phyloP scores from a whole-genome alignment of 73 alveolate genomes.

The Tetrahymena elliotti region DNA sequence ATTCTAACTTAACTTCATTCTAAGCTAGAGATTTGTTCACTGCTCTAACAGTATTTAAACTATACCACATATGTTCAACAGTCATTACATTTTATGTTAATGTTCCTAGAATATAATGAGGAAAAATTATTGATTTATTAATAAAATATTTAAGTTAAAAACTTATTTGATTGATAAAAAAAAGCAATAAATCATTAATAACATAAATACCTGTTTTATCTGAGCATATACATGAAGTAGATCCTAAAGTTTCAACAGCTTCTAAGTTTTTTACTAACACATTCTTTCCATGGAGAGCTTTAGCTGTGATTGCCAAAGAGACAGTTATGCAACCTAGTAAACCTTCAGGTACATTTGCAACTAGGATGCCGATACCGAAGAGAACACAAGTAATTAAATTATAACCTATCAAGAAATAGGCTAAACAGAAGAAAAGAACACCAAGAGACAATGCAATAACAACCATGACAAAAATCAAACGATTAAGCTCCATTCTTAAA shows the following conservation, averaged over 20 bases:
- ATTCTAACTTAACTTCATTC: conserved; percentile 33
- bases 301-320: conserved; percentile 89
- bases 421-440: conserved; percentile 70
- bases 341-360: conserved; percentile 98
- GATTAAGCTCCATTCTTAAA: conserved; percentile 73
- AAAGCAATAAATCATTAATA: too few relatives aligned
- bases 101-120: too few relatives aligned
- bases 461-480: conserved; percentile 85
- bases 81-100: conserved; percentile 76
- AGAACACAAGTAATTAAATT: conserved; percentile 69
- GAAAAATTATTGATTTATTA: too few relatives aligned
- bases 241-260: conserved; percentile 93
- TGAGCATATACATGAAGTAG: conserved; percentile 92
- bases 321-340: conserved; percentile 87
- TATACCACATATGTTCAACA: conserved; percentile 78
- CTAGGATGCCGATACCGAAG: conserved; percentile 90
- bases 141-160: too few relatives aligned
- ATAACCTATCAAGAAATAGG: conserved; percentile 67
- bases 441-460: conserved; percentile 89
- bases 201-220: conserved; percentile 76
- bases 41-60: conserved; percentile 72
- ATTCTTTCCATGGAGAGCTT: conserved; percentile 76
- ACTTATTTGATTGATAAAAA: too few relatives aligned
- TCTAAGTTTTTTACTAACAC: conserved; percentile 88
- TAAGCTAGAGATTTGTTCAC: conserved; percentile 55